These are phyloP conservation scores for Phylloporus gajari DNA, from an alignment of 1,284 basidiomycete species.

Conservation along the genomic window DNA sequence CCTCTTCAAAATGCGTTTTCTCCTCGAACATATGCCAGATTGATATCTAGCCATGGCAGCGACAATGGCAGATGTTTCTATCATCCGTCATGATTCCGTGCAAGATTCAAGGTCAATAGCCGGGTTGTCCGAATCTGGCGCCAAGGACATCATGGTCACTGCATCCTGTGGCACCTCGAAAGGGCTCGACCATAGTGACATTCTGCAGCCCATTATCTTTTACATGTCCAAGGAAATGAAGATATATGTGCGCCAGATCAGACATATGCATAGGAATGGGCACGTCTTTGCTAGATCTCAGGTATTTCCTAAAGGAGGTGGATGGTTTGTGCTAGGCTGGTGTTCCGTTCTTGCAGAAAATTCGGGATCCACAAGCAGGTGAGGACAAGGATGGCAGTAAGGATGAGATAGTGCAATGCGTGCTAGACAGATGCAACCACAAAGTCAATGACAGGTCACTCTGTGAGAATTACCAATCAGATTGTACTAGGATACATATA, in stretches of 20 bases:
- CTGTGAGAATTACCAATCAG: too few relatives aligned
- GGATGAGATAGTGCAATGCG: too few relatives aligned
- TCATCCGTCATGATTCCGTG: slow-evolving; percentile 99
- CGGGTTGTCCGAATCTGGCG: slow-evolving; percentile 94
- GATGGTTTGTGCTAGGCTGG: slow-evolving; percentile 43
- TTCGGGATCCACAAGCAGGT: too few relatives aligned
- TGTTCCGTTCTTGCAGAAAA: too few relatives aligned
- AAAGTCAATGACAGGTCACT: too few relatives aligned
- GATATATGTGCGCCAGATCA: slow-evolving; percentile 98
- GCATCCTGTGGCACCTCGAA: slow-evolving; percentile 98
- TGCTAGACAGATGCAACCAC: too few relatives aligned
- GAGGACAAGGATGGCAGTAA: too few relatives aligned
- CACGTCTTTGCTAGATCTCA: slow-evolving; percentile 92
- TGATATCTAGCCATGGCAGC: slow-evolving; percentile 54
- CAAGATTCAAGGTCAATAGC: slow-evolving; percentile 99
- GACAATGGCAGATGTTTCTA: slow-evolving; percentile 95
- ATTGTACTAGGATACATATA: too few relatives aligned
- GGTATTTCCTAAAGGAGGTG: slow-evolving; percentile 96
- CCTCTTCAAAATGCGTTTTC: slow-evolving; percentile 84
- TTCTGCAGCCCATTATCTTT: slow-evolving; percentile 97
- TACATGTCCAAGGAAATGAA: slow-evolving; percentile 99
- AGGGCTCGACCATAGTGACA: slow-evolving; percentile 98
- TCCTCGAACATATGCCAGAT: not conserved
- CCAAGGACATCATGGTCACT: slow-evolving; percentile 96
- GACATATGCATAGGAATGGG: slow-evolving; percentile 97